A percentile compares a stretch with the other conserved stretches of the same genome.
These are phyloP conservation scores for Pisolithus orientalis DNA, from an alignment of 768 basidiomycete species.

Conservation along the genomic window DNA sequence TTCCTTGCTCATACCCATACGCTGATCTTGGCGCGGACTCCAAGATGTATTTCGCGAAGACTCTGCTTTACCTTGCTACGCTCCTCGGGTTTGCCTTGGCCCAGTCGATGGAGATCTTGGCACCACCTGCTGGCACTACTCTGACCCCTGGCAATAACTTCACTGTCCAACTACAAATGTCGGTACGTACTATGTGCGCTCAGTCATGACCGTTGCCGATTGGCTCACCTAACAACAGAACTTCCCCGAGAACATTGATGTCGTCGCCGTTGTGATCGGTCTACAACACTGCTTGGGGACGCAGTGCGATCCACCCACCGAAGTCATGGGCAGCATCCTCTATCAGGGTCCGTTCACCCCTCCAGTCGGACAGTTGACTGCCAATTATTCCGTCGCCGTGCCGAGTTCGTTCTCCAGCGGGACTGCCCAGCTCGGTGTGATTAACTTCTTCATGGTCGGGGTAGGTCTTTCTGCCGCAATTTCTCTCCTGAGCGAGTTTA, in stretches of 20 bases:
- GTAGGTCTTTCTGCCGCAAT: slow-evolving; percentile 20
- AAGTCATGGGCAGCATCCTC: slow-evolving; percentile 25
- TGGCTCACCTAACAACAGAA: slow-evolving; percentile 2
- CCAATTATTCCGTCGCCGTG: slow-evolving; percentile 28
- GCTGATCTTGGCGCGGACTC: neutral
- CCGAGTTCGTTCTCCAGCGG: slow-evolving; percentile 23
- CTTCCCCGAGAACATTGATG: slow-evolving; percentile 18
- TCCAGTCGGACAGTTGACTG: slow-evolving; percentile 9
- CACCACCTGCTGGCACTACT: slow-evolving; percentile 6
- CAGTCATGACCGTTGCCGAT: neutral
- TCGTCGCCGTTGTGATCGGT: slow-evolving; percentile 27
- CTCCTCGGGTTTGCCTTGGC: slow-evolving; percentile 10
- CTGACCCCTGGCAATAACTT: slow-evolving; percentile 6
- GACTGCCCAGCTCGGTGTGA: slow-evolving; percentile 29
- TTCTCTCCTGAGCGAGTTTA: neutral
- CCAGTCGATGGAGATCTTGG: slow-evolving; percentile 8
- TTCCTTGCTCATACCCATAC: too few species aligned
- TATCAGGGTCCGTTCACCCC: slow-evolving; percentile 30
- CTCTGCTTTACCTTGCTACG: slow-evolving; percentile 9
- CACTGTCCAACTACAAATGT: slow-evolving; percentile 16
- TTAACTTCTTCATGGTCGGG: slow-evolving; percentile 35
- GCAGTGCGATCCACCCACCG: slow-evolving; percentile 6
- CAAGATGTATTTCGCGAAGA: slow-evolving; percentile 13
- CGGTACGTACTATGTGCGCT: slow-evolving; percentile 2
- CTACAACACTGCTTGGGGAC: slow-evolving; percentile 17